Base-by-base conservation (phyloP, 169 alveolate species). In the Eimeria acervulina region DNA sequence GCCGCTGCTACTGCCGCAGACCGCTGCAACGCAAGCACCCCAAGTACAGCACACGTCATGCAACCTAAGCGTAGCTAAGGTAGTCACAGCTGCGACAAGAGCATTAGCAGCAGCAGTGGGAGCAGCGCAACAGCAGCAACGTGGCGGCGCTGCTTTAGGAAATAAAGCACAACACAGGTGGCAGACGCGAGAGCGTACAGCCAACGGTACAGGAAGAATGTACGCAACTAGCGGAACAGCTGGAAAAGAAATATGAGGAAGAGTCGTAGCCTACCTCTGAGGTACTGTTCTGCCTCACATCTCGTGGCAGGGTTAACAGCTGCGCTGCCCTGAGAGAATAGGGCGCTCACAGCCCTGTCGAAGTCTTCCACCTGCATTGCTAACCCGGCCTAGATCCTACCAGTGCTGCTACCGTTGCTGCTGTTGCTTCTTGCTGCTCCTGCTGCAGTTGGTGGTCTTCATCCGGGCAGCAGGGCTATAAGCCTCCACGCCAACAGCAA, bases 341-440 rank as follows among this genome's bases (percentile, higher is more conserved):
- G 93, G 93, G 93, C 78, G 78, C 78, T 84, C 12, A 84, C 93
- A 12, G 93, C 93, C 93, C 93, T 84, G 55, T 84, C 93, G 19
- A 84, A 84, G 38, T 84, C 93, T 55, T 84, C 78, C 40, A 84
- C 59, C 63, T 51, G 78, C 93, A 84, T 84, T 36, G n/a, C 23
- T 8, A 28, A 42, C 6, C 52, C 28, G 19, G 19, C 59, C 36
- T 59, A 13, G 3, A 36, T 59, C 68, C 52, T 84, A 23, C 17
- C 44, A 47, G 33, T 52, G 76, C 92, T 55, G 93, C 80, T 84
- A 55, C 33, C 52, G 70, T 28, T 47, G 90, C 90, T 51, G 91
- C 93, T 78, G 89, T 68, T 44, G 63, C 36, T 51, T 17, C 26
- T 23, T 40, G 40, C 47, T 81, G 8, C 90, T 38, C 70, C 17